Evolutionary conservation across 495 filamentous ascomycete species (phyloP), one percentile per base, ranked within the genome.

Genomic region (Penicillium salamii): DNA sequence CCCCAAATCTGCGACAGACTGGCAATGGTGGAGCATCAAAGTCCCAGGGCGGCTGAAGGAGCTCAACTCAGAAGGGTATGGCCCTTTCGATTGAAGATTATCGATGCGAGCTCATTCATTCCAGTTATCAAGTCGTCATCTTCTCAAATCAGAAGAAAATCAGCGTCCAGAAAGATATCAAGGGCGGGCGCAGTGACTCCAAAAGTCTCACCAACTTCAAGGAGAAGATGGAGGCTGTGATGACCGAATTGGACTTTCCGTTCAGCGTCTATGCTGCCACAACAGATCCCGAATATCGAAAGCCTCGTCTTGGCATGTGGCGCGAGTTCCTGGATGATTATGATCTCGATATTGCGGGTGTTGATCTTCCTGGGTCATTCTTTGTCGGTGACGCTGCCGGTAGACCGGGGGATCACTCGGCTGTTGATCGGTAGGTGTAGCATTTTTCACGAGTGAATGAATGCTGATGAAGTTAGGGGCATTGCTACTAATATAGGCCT

Each of bases 301-400:
- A 99, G 61, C 93, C 93, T 9, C 75, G 93, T 39, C 72, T 72
- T 1, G 91, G 90, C 11, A 96, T 97, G 88, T 99, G 95, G 93
- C 69, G 70, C 2, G 88, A 96, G 61, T 69, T 95, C 46, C 70
- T 88, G 7, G 79, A 83, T 12, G 88, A 95, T 46, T 85, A 84
- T 57, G 80, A 83, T 42, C 73, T 96, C 2, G 68, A 82, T 48
- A 78, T 79, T 15, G 67, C 65, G 1, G 83, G 83, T 7, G 69
- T 91, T 19, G 83, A 95, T 62, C 65, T 86, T 7, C 63, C 78
- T 13, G 65, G 75, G 6, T 92, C 88, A 6, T 74, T 96, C 47
- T 96, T 96, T 63, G 85, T 97, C 8, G 93, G 93, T 7, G 93
- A 99, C 74, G 92, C 93, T 17, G 93, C 81, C 39, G 86, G 86